Conservation (phyloP, 768 basidiomycete genomes). For the Termitomyces sp. region DNA sequence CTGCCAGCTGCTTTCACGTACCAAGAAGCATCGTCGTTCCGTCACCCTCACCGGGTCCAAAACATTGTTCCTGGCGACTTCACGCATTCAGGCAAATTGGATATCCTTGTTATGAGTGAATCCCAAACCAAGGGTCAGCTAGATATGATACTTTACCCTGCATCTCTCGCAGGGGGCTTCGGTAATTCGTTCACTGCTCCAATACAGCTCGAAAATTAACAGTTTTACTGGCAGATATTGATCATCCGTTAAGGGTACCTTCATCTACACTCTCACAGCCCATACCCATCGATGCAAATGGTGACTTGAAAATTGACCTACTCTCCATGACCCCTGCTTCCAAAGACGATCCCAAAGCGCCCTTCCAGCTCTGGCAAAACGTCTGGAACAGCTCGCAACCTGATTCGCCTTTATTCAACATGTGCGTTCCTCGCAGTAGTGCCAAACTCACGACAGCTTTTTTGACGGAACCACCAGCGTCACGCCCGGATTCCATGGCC, state of each 20-base stretch:
- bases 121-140: conserved; percentile 43
- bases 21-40: conserved; percentile 43
- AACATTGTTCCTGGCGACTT: conserved; percentile 94
- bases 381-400: conserved; percentile 60
- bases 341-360: conserved; percentile 24
- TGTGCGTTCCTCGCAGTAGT: conserved; percentile 41
- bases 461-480: conserved; percentile 31
- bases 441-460: not conserved
- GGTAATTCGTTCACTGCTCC: conserved; percentile 35
- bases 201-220: not conserved
- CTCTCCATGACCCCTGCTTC: conserved; percentile 57
- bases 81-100: conserved; percentile 86
- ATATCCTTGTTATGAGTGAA: conserved; percentile 83
- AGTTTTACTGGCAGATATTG: conserved; percentile 25
- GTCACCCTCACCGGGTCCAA: conserved; percentile 51
- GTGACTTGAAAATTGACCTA: conserved; percentile 86
- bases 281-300: conserved; percentile 80
- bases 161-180: conserved; percentile 57
- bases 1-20: conserved; percentile 54
- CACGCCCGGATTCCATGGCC: conserved; percentile 54
- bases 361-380: conserved; percentile 76
- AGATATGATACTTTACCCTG: conserved; percentile 68
- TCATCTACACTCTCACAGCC: conserved; percentile 74
- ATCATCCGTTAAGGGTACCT: conserved; percentile 46
- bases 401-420: conserved; percentile 50